Evolutionary conservation across 345 rosid species (phyloP), one percentile per base, ranked within the genome.

Genomic region (Streptanthus diversifolius): DNA sequence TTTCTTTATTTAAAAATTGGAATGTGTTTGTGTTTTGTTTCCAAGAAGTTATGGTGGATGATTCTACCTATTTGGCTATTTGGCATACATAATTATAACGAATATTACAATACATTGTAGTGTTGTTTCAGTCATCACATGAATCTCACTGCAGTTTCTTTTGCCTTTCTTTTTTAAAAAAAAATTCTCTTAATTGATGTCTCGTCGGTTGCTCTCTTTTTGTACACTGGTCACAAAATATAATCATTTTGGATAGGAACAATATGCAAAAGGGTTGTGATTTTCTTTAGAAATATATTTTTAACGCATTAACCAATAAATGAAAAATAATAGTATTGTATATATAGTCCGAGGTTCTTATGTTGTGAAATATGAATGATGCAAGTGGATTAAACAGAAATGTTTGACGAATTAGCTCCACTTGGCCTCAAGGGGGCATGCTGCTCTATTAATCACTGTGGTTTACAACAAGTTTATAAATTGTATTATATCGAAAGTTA

Each of bases 1-100:
- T 37, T 49, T 5, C 7, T 25, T 17, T 25, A 14, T 58, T 25
- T 11, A 0, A 60, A 18, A 25, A 25, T 2, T 29, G 15, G 17
- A 67, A 40, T 24, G 36, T 47, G 33, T 29, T 18, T 11, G 66
- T 47, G 37, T 73, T 73, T 44, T 45, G 63, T 75, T 60, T 61
- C 63, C 74, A 68, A 75, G 41, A 75, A 75, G 57, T 43, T 59
- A 68, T 68, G 69, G 74, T 74, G 51, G 69, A 75, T 60, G 41
- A 18, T 47, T 57, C 35, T 30, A 49, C 8, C 11, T 7, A 33
- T 57, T 32, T 56, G 41, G 13, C 35, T 60, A 49, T 61, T 32
- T 17, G 35, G 35, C 51, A 61, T 49, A 9, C 17, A 62, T 19
- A 1, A 27, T 37, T 39, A 15, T 40, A 40, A 52, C 18, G 54